These are phyloP conservation scores for Candida loeiensis DNA, from an alignment of 805 yeast species.

Conservation along the genomic window DNA sequence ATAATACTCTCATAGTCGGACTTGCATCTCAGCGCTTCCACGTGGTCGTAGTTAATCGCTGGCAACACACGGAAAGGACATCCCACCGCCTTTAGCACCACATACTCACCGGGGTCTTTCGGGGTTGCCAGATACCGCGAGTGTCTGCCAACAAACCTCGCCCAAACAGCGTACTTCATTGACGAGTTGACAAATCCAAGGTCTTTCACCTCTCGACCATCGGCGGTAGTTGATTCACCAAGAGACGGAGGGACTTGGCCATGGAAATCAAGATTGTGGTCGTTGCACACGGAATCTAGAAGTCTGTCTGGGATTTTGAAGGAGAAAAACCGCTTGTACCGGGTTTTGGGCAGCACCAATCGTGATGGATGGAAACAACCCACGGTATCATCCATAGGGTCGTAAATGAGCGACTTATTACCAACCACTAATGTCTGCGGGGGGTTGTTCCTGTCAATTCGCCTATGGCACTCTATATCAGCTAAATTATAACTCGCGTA, in stretches of 20 bases:
- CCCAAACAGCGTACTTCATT: conserved; percentile 31
- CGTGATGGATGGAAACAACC: conserved; percentile 23
- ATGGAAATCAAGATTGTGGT: conserved; percentile 35
- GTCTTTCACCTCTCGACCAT: conserved; percentile 19
- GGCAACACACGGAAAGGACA: conserved; percentile 25
- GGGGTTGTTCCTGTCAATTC: conserved; percentile 31
- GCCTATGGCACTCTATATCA: conserved; percentile 29
- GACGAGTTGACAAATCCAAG: conserved; percentile 25
- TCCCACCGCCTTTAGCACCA: conserved; percentile 31
- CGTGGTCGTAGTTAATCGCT: neutral
- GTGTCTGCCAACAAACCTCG: conserved; percentile 38
- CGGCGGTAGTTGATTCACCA: conserved; percentile 19
- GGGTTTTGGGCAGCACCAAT: conserved; percentile 27
- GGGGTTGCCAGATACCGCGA: conserved; percentile 32
- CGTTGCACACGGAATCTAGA: conserved; percentile 31
- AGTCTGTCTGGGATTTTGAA: conserved; percentile 37
- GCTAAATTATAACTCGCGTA: conserved; percentile 41
- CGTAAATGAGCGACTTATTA: conserved; percentile 11
- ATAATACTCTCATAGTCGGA: conserved; percentile 1
- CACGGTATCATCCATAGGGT: conserved; percentile 31
- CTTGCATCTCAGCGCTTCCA: neutral
- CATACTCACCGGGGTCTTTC: conserved; percentile 17
- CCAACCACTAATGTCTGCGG: conserved; percentile 15
- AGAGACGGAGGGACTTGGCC: conserved; percentile 33
- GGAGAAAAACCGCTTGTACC: conserved; percentile 39